Evolutionary conservation across 2,329 filamentous ascomycete species (phyloP), one percentile per base, ranked within the genome.

Genomic region (Blastomyces silverae): DNA sequence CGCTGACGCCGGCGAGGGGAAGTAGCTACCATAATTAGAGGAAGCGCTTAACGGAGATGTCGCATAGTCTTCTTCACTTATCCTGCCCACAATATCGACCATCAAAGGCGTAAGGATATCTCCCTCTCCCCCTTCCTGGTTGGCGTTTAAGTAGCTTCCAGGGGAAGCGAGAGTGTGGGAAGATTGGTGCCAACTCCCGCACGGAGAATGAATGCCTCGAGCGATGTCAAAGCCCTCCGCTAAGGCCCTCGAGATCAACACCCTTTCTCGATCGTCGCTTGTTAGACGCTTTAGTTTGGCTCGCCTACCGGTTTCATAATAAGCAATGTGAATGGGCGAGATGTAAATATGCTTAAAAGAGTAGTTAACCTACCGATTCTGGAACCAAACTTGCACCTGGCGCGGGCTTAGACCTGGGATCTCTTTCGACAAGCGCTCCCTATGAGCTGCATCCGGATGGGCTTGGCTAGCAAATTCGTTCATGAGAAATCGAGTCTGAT

Each of bases 371-470:
- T 84, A 96, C 92, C 92, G 86, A 78, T 97, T 97, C 78, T 97
- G 92, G 78, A 97, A 97, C 93, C 92, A 97, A 61, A 97, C 92
- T 77, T 97, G 92, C 31, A 97, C 93, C 75, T 97, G 92, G 67
- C 92, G 86, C 48, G 92, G 91, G 71, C 90, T 96, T 60, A 97
- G 79, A 0, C 92, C 93, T 42, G 93, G 92, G 57, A 97, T 97
- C 75, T 97, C 91, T 68, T 89, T 83, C 3, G 92, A 93, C 48
- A 97, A 81, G 58, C 91, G 84, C 75, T 96, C 92, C 67, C 92
- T 84, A 76, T 96, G 92, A 58, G 90, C 90, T 52, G 92, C 92
- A 78, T 97, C 92, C 8, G 92, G 92, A 74, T 97, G 92, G 31
- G 92, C 91, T 74, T 97, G 92, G 71, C 94, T 92, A 65, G 92